A percentile compares a stretch with the other conserved stretches of the same genome.
These are phyloP conservation scores for Blakeslea trispora DNA, from an alignment of 371 early-diverging fungal species.

Conservation along the genomic window DNA sequence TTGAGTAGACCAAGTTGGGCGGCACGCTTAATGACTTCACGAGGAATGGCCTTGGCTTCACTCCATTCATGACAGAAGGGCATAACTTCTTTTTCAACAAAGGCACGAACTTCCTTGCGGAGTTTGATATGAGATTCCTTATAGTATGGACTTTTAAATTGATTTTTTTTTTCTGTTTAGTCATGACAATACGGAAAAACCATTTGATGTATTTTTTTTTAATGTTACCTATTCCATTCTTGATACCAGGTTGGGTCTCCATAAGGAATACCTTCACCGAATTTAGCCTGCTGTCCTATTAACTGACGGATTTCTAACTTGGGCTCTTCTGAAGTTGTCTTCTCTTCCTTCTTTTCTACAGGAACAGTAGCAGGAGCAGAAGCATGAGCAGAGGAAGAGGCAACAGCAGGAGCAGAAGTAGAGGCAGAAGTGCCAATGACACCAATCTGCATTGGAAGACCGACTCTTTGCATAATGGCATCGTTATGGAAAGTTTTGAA, in stretches of 20 bases:
- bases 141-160: slow-evolving; percentile 64
- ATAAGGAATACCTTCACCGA: slow-evolving; percentile 80
- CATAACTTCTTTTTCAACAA: slow-evolving; percentile 81
- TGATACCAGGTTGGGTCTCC: slow-evolving; percentile 90
- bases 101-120: slow-evolving; percentile 69
- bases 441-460: slow-evolving; percentile 61
- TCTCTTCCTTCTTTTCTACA: background rate
- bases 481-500: slow-evolving; percentile 85
- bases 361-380: too few species aligned
- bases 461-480: slow-evolving; percentile 60
- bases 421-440: slow-evolving; percentile 54
- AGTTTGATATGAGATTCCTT: slow-evolving; percentile 76
- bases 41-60: slow-evolving; percentile 78
- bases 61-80: slow-evolving; percentile 87
- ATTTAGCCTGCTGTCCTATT: slow-evolving; percentile 31
- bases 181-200: too few species aligned
- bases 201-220: slow-evolving; percentile 1
- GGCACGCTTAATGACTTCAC: slow-evolving; percentile 65
- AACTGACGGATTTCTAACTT: slow-evolving; percentile 9
- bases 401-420: slow-evolving; percentile 3
- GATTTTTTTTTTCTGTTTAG: background rate
- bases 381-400: background rate
- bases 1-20: slow-evolving; percentile 74
- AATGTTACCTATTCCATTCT: slow-evolving; percentile 56
- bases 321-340: too few species aligned